Percentiles rank a stretch among this genome's conserved stretches.
phyloP scores from a whole-genome alignment of 805 yeast species.

The Wickerhamomyces bisporus region DNA sequence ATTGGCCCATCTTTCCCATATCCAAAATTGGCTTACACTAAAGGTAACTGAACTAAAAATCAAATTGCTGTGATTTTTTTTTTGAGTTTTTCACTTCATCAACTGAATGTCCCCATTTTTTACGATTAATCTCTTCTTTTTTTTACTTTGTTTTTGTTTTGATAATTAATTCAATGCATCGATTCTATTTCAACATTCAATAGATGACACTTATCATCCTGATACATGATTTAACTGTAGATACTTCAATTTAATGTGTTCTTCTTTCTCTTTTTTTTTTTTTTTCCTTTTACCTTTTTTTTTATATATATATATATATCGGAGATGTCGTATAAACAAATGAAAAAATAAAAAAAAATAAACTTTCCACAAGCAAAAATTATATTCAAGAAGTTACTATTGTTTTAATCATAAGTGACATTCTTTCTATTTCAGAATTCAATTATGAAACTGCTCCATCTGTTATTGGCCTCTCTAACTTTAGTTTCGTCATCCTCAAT shows the following conservation, averaged over 20 bases:
- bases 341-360: no score
- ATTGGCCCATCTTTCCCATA: conserved; percentile 90
- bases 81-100: neutral
- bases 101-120: neutral
- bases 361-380: neutral
- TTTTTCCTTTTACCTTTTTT: neutral
- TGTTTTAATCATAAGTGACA: no score
- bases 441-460: no score
- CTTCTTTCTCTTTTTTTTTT: no score
- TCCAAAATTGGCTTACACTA: conserved; percentile 21
- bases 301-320: neutral
- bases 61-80: neutral
- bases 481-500: neutral
- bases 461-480: no score
- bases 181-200: neutral
- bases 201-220: neutral
- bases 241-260: no score
- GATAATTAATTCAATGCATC: no score
- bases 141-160: no score
- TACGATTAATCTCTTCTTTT: neutral
- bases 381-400: no score
- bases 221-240: no score
- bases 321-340: no score
- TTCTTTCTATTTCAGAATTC: no score
- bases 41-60: conserved; percentile 1